Evolutionary conservation across 768 basidiomycete species (phyloP).

Genomic region (Hortiboletus flavorubellus): DNA sequence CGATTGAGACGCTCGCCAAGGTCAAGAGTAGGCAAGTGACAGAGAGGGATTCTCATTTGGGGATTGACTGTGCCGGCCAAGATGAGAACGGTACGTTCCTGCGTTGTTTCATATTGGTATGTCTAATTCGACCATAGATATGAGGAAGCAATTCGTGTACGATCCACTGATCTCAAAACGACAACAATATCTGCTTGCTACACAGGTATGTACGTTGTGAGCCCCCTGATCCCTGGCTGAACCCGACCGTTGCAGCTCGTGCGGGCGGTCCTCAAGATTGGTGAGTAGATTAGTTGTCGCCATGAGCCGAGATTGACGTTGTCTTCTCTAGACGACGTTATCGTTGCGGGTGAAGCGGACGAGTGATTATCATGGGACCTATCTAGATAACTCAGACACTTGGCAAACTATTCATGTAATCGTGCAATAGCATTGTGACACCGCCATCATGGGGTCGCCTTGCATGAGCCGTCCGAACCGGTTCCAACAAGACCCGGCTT

Average conservation of each 20-base stretch:
- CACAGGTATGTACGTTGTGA: constrained; percentile 57
- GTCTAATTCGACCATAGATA: constrained; percentile 53
- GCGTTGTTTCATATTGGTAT: neutral
- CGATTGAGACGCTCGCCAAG: constrained; percentile 95
- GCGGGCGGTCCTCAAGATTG: constrained; percentile 84
- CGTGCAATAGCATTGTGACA: constrained; percentile 6
- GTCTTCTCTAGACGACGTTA: constrained; percentile 64
- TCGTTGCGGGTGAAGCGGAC: constrained; percentile 66
- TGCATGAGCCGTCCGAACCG: too few relatives aligned
- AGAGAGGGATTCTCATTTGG: constrained; percentile 80
- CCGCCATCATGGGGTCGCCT: too few relatives aligned
- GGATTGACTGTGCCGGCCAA: constrained; percentile 87
- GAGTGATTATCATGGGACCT: constrained; percentile 40
- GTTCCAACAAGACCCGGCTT: too few relatives aligned
- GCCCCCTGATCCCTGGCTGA: constrained; percentile 2
- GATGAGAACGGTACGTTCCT: constrained; percentile 74
- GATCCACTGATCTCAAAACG: constrained; percentile 97
- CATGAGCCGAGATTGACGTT: neutral
- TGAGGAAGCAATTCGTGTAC: constrained; percentile 96
- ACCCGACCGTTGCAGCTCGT: constrained; percentile 54
- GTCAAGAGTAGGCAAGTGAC: constrained; percentile 90
- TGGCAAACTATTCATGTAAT: constrained; percentile 26
- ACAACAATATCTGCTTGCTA: constrained; percentile 96
- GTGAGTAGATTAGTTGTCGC: constrained; percentile 38
- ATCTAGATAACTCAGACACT: constrained; percentile 19